Evolutionary conservation across 2,329 filamentous ascomycete species (phyloP), one percentile per base, ranked within the genome.

Genomic region (Talaromyces marneffei): DNA sequence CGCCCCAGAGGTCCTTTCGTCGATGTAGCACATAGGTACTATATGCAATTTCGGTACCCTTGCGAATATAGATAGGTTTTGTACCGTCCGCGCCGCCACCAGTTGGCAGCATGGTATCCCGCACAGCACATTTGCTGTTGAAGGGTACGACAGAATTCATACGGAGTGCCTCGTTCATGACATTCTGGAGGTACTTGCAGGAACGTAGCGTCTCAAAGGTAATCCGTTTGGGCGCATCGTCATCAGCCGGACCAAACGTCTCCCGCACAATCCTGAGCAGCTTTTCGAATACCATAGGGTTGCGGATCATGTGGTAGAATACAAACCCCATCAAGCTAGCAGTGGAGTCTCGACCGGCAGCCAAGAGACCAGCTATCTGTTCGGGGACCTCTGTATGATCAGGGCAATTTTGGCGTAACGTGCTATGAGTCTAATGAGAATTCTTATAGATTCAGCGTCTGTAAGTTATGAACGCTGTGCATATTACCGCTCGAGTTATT

Each of bases 301-400:
- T 81, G n/a, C 84, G 83, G 42, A 85, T 83, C 1, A 96, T 80
- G 73, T 94, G 89, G 73, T 92, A 91, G 61, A 94, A 52, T 14
- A 35, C 31, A 35, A 52, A 52, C 14, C 48, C 48, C 48, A 52
- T 88, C 0, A 95, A 80, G 0, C 88, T 89, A 9, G 82, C 90
- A 0, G 91, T 95, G 12, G 91, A 94, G 73, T 95, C 91, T 18
- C 70, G 65, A 8, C 89, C 90, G 1, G 91, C 91, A 14, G 95
- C 81, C 1, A 95, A 81, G 2, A 94, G 82, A 42, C 87, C 85
- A 29, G 92, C 81, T 59, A 94, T 79, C 74, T 95, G 90, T 74
- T 94, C 90, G 78, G 80, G 62, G 77, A 83, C 81, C 48, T 52
- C 48, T 33, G 48, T 52, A 31, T 31, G 48, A 35, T 52, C 48